Evolutionary conservation across 1,139 yeast species (phyloP), one percentile per base, ranked within the genome.

Genomic region (Suhomyces chickasaworum): DNA sequence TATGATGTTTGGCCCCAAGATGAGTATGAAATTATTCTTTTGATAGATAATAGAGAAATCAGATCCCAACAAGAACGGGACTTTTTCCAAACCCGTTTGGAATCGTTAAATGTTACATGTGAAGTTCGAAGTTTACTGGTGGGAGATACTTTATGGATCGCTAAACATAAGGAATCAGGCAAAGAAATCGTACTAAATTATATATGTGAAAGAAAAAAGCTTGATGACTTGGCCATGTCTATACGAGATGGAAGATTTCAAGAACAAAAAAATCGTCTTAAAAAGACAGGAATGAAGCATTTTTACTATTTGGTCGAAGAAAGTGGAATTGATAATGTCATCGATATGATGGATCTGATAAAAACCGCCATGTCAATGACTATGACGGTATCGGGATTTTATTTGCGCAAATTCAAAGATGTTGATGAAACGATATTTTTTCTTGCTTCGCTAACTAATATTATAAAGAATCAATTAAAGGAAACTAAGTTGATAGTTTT

Each of bases 111-210:
- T 0, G 69, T 87, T 1, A 64, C 68, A 4, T 73, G 81, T 43
- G 85, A 80, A 18, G 79, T 78, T 0, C 66, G 80, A 41, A 21
- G 72, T 86, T 1, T 95, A 33, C 71, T 95, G 0, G 81, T 91
- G 1, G 98, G 99, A 1, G 99, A 95, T 69, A 83, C 86, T 1
- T 56, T 87, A 8, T 95, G 99, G 99, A 75, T 90, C 3, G 99
- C 97, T 0, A 76, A 77, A 49, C 78, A 90, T 58, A 77, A 69
- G 43, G 57, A 51, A 0, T 80, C 88, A 0, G 75, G 78, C 1
- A 76, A 77, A 47, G 84, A 84, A 47, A 90, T 84, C 2, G 84
- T 89, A 0, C 65, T 95, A 17, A 89, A 91, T 59, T 84, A 80
- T 52, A 85, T 93, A 22, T 77, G 95, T 46, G 99, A 95, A 65